Evolutionary conservation across 176 grass and related monocot genomes (phyloP).

Genomic region (Avena atlantica): DNA sequence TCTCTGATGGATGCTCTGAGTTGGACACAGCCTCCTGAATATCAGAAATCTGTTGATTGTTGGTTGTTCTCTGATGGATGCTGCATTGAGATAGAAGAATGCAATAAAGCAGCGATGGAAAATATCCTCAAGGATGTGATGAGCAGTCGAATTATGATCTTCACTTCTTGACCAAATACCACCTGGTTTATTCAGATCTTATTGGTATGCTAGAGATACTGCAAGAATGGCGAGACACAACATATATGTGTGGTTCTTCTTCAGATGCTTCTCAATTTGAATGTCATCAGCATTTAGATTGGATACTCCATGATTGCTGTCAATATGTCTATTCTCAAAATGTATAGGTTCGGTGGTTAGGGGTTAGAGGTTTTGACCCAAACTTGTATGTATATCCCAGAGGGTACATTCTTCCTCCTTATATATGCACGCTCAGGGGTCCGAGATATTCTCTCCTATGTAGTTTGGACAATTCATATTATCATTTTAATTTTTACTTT

Average conservation of each 20-base stretch:
- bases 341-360: not conserved
- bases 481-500: too few relatives aligned
- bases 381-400: too few relatives aligned
- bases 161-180: constrained; percentile 44
- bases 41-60: not conserved
- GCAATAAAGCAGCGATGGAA: constrained; percentile 31
- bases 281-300: not conserved
- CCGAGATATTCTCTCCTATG: too few relatives aligned
- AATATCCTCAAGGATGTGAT: constrained; percentile 47
- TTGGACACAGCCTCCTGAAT: not conserved
- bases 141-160: constrained; percentile 22
- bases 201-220: constrained; percentile 53
- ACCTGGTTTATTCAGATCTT: constrained; percentile 55
- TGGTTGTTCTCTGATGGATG: constrained; percentile 44
- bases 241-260: constrained; percentile 40
- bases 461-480: too few relatives aligned
- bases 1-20: not conserved
- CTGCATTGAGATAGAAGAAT: constrained; percentile 59
- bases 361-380: too few relatives aligned
- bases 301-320: not conserved
- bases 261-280: constrained; percentile 25
- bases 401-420: too few relatives aligned
- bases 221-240: constrained; percentile 54
- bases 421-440: too few relatives aligned
- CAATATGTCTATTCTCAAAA: not conserved